Base-by-base conservation (phyloP, 2,329 filamentous ascomycete genomes). In the Alternaria gansuensis region DNA sequence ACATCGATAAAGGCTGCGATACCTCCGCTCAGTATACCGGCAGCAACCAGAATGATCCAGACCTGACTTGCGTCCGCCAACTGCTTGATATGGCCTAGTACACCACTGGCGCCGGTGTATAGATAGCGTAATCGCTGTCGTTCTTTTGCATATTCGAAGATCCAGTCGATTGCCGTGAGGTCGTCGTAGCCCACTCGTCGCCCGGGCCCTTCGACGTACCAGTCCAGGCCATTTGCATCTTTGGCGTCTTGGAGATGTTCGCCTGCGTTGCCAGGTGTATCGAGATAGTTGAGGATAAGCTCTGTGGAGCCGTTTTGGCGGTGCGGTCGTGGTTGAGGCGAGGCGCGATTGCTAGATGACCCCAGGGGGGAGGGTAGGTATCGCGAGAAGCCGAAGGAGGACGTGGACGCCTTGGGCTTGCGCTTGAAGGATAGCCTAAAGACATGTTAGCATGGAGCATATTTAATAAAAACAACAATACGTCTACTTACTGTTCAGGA, bases 111-210 rank as follows among this genome's bases (percentile, higher is more conserved):
- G 68, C 85, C 87, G 0, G 90, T 86, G 54, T 88, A 86, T 21
- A 99, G 82, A 29, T 90, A 85, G n/a, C 92, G 87, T 70, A 96
- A 81, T 24, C 95, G 87, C 77, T 96, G 92, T 21, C 95, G 87
- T 80, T 99, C 95, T 77, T 97, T 97, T 51, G 91, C 95, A 75
- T 98, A 97, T 78, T 99, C 95, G 71, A 97, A 98, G 74, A 98
- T 98, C 95, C 95, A 99, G 81, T 99, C 95, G 76, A 99, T 99
- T 58, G 95, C 94, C 14, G 94, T 97, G 76, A 97, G 83, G 79
- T 99, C 91, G 73, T 97, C 94, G 80, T 99, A 99, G 54, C 91
- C 94, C 36, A 97, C 93, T 72, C 95, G 87, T 52, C 92, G 87
- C 1, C 93, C 93, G 0, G 92, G 93, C 0, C 92, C 93, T 77